Conservation (phyloP, 2,329 filamentous ascomycete genomes). For the Verticillium alfalfae region DNA sequence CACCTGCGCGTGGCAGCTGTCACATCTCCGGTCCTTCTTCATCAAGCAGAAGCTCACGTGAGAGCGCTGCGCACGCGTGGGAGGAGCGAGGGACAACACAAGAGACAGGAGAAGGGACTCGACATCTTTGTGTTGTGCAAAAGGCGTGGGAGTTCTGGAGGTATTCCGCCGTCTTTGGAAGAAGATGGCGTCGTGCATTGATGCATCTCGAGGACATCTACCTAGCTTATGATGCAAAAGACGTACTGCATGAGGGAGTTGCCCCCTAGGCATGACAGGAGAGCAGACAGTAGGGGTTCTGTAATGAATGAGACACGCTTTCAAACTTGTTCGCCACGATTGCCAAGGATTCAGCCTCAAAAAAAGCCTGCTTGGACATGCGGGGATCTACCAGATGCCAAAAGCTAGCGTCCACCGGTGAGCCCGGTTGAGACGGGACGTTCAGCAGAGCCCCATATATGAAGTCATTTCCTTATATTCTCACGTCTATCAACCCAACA, state of each 20-base stretch:
- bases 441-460: background rate
- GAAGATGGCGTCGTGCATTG: background rate
- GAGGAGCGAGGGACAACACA: background rate
- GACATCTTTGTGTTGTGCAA: background rate
- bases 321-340: background rate
- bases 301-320: background rate
- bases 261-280: background rate
- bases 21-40: conserved; percentile 93
- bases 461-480: conserved; percentile 2
- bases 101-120: background rate
- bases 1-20: conserved; percentile 96
- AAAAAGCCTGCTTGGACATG: too few species aligned
- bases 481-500: conserved; percentile 1
- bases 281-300: background rate
- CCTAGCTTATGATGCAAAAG: background rate
- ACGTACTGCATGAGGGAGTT: background rate
- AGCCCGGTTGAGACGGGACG: too few species aligned
- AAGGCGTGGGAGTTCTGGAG: background rate
- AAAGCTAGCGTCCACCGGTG: too few species aligned
- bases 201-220: background rate
- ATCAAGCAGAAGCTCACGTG: conserved; percentile 99
- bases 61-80: conserved; percentile 19
- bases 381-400: too few species aligned
- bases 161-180: background rate
- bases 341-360: too few species aligned